Percentiles rank a stretch among this genome's conserved stretches.
Evolutionary conservation across 768 basidiomycete genomes (phyloP).

Genomic region (Collybiopsis luxurians): DNA sequence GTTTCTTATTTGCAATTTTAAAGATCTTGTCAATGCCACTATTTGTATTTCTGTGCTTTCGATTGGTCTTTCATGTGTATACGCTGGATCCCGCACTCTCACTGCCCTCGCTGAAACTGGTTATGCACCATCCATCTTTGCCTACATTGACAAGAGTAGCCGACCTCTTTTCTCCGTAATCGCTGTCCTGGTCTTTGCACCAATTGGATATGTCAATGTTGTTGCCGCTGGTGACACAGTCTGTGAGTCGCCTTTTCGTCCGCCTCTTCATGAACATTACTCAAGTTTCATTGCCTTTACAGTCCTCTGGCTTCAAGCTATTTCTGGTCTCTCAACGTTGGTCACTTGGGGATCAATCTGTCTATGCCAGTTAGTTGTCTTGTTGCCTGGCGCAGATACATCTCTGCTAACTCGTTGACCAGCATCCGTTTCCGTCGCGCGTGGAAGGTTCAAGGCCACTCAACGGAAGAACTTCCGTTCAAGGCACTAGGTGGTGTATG

Average conservation of each 20-base stretch:
- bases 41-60: constrained; percentile 47
- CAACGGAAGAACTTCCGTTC: constrained; percentile 43
- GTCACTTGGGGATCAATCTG: constrained; percentile 46
- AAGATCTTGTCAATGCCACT: constrained; percentile 38
- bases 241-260: constrained; percentile 24
- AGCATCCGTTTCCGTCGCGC: constrained; percentile 45
- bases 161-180: constrained; percentile 43
- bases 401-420: background rate
- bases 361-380: constrained; percentile 40
- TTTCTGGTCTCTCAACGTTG: constrained; percentile 45
- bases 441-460: constrained; percentile 43
- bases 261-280: background rate
- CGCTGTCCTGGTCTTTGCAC: constrained; percentile 33
- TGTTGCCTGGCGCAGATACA: background rate
- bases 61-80: constrained; percentile 44
- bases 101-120: constrained; percentile 46
- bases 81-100: constrained; percentile 43
- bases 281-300: background rate
- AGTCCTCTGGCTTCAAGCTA: constrained; percentile 43
- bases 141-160: constrained; percentile 45
- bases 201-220: constrained; percentile 40
- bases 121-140: constrained; percentile 41
- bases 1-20: background rate
- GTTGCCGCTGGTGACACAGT: constrained; percentile 32
- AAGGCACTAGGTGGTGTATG: constrained; percentile 40